Evolutionary conservation across 306 rosid genomes (phyloP).

Genomic region (Myrica gale): DNA sequence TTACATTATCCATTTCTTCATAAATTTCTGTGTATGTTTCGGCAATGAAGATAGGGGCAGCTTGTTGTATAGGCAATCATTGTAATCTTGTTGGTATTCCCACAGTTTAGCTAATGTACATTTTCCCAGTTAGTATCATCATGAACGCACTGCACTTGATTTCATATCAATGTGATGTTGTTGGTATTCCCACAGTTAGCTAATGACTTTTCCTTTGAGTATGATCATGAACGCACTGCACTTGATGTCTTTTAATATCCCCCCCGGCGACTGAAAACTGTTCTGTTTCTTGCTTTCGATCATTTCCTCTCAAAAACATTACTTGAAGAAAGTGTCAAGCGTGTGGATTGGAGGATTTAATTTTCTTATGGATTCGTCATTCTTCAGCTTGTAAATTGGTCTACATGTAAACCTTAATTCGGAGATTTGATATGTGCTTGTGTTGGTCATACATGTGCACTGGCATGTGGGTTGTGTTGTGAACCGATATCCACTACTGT

Average conservation of each 20-base stretch:
- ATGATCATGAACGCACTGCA: neutral
- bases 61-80: neutral
- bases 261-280: neutral
- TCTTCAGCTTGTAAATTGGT: neutral
- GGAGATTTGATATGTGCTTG: neutral
- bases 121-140: neutral
- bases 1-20: neutral
- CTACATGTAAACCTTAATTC: neutral
- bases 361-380: neutral
- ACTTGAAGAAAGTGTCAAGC: neutral
- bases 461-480: neutral
- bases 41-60: neutral
- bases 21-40: neutral
- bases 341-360: neutral
- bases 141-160: neutral
- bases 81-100: neutral
- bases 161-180: neutral
- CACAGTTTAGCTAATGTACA: neutral
- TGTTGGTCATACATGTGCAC: neutral
- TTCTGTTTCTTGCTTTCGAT: too few relatives aligned
- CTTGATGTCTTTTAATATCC: neutral
- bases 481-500: neutral
- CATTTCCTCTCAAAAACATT: neutral
- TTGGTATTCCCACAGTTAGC: neutral
- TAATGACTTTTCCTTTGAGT: neutral